phyloP scores from a whole-genome alignment of 2,329 filamentous ascomycete genomes.

The Nakataea oryzae region DNA sequence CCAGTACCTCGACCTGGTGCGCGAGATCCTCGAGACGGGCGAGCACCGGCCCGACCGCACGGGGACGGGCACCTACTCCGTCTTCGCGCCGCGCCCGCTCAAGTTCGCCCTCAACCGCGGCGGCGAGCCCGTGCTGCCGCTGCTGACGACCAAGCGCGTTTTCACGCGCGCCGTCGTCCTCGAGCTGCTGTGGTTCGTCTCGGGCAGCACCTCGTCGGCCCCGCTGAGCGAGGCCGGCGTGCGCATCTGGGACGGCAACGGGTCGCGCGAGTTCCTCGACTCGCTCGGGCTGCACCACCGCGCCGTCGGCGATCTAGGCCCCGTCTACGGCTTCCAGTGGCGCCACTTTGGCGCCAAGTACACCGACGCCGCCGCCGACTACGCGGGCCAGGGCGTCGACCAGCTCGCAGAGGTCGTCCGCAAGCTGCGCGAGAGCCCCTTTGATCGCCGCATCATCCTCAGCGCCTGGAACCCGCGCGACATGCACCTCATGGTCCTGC shows the following conservation, averaged over 20 bases:
- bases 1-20: conserved; percentile 87
- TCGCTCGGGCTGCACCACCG: conserved; percentile 71
- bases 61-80: conserved; percentile 81
- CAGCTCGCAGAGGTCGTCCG: conserved; percentile 85
- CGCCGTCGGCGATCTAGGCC: conserved; percentile 80
- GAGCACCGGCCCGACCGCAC: conserved; percentile 91
- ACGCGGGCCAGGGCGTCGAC: conserved; percentile 81
- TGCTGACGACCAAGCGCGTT: conserved; percentile 95
- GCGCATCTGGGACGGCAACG: conserved; percentile 98
- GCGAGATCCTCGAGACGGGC: conserved; percentile 69
- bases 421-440: conserved; percentile 74
- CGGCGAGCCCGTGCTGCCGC: conserved; percentile 58
- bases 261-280: conserved; percentile 82
- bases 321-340: conserved; percentile 98
- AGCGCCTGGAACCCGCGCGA: conserved; percentile 91
- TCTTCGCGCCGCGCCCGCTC: conserved; percentile 79
- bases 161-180: conserved; percentile 83
- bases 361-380: conserved; percentile 66
- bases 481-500: conserved; percentile 77
- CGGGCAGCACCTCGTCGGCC: conserved; percentile 69
- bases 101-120: conserved; percentile 71
- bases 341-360: conserved; percentile 95
- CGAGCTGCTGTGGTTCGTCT: conserved; percentile 94
- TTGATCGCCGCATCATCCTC: conserved; percentile 82
- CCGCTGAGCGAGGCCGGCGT: conserved; percentile 70